These are phyloP conservation scores for Pseudogymnoascus sp. DNA, from an alignment of 2,329 filamentous ascomycete genomes.

Conservation along the genomic window DNA sequence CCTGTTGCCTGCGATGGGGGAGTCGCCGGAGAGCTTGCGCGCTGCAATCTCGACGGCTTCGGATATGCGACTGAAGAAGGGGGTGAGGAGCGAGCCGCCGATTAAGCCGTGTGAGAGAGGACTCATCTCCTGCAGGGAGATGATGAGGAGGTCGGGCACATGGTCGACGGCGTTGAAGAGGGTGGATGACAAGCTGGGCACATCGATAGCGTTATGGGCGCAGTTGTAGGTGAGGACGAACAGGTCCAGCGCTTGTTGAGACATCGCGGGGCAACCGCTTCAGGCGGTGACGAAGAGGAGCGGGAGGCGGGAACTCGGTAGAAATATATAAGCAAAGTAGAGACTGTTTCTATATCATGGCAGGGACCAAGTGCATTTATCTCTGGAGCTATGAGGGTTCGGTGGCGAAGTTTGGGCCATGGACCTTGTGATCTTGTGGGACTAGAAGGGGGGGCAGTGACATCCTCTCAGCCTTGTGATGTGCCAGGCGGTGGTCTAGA, in stretches of 20 bases:
- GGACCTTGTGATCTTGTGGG: constrained; percentile 4
- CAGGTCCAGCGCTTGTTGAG: constrained; percentile 43
- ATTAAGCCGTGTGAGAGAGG: constrained; percentile 79
- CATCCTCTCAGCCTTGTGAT: constrained; percentile 10
- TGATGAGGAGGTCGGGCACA: constrained; percentile 57
- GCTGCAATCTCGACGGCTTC: constrained; percentile 64
- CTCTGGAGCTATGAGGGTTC: not conserved
- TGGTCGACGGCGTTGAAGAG: constrained; percentile 54
- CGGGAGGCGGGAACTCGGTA: constrained; percentile 11
- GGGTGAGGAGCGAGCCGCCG: constrained; percentile 66
- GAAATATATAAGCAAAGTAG: constrained; percentile 5
- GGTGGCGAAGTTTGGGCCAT: not conserved
- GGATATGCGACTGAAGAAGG: constrained; percentile 65
- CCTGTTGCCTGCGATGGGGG: constrained; percentile 19
- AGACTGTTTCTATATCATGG: not conserved
- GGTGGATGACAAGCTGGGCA: constrained; percentile 60
- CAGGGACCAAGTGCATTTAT: not conserved
- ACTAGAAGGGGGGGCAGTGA: constrained; percentile 1
- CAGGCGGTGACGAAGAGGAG: constrained; percentile 11
- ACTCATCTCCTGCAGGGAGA: constrained; percentile 78
- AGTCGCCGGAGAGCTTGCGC: constrained; percentile 22
- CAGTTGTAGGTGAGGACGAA: constrained; percentile 89
- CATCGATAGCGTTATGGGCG: constrained; percentile 61
- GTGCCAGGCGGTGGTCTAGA: constrained; percentile 1
- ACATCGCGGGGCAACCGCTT: not conserved